Base-by-base conservation (phyloP, 306 rosid species). In the Pterocarpus macrocarpus region DNA sequence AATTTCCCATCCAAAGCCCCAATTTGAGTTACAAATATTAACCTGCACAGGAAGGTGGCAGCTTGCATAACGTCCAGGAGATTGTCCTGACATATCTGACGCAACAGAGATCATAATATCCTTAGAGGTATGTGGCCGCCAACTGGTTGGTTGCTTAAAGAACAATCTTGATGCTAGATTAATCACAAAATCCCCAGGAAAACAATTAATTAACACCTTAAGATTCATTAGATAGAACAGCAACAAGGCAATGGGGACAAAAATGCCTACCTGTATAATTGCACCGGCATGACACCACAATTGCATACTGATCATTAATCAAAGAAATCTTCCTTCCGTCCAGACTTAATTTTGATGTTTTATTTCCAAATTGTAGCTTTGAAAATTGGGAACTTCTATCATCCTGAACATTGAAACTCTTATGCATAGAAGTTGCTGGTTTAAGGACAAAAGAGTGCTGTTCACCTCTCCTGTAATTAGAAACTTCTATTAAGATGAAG, bases 211-310 rank as follows among this genome's bases (percentile, higher is more conserved):
- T 43, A 84, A 77, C 80, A 69, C 16, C 71, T 73, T 62, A 62
- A 75, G 49, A 64, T 56, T 69, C 55, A 58, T 39, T n/a, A 66
- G 67, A 82, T 14, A 68, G 81, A 58, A 72, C 17, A 73, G 16
- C 68, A 58, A 58, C 52, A 80, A 56, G 80, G 28, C 33, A 36
- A 81, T 43, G 69, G 35, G 34, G 55, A 52, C 15, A 58, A 52
- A 69, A 72, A 36, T 5, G 61, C 59, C 65, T 84, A 96, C 99
- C 92, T 1, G 98, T 86, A 79, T 89, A 93, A 89, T 90, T 96
- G 96, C 97, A 88, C 72, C 97, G 94, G 83, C 96, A 96, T 66
- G 98, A 87, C 28, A 96, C 97, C 98, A 93, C 86, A 83, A 96
- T 87, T 80, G 97, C 95, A 81, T 90, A 96, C 67, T 88, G 94